phyloP scores from a whole-genome alignment of 225 moss, liverwort and hornwort species.

The Ulota crispa region DNA sequence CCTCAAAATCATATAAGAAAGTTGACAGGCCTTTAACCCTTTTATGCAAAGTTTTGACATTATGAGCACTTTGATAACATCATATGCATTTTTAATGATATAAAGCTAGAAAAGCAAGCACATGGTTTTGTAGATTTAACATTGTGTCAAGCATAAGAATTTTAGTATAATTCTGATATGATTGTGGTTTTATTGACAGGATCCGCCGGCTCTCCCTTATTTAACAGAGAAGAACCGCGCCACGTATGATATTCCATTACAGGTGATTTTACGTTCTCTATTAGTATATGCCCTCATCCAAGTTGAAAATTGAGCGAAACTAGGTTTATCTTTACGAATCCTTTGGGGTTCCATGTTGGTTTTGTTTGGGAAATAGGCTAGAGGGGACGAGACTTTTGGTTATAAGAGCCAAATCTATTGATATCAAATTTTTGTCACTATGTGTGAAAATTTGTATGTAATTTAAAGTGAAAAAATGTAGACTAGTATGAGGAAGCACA shows the following conservation, averaged over 20 bases:
- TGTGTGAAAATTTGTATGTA: background rate
- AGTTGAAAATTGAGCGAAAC: background rate
- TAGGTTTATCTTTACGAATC: background rate
- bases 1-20: too few relatives aligned
- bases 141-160: background rate
- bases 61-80: too few relatives aligned
- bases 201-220: conserved; percentile 71
- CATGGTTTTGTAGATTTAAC: background rate
- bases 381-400: background rate
- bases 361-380: too few relatives aligned
- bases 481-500: background rate
- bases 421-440: background rate
- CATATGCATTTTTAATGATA: too few relatives aligned
- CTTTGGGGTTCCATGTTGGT: background rate
- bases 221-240: conserved; percentile 58
- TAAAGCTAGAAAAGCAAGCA: background rate
- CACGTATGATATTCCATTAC: conserved; percentile 78
- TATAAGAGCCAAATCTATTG: background rate
- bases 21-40: too few relatives aligned
- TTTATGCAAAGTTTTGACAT: too few relatives aligned
- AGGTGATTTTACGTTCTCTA: conserved; percentile 42
- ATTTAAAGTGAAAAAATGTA: background rate
- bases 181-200: conserved; percentile 35
- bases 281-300: background rate
- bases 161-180: background rate